Conservation (phyloP, 305 asterid species). For the Euphrasia arctica region DNA sequence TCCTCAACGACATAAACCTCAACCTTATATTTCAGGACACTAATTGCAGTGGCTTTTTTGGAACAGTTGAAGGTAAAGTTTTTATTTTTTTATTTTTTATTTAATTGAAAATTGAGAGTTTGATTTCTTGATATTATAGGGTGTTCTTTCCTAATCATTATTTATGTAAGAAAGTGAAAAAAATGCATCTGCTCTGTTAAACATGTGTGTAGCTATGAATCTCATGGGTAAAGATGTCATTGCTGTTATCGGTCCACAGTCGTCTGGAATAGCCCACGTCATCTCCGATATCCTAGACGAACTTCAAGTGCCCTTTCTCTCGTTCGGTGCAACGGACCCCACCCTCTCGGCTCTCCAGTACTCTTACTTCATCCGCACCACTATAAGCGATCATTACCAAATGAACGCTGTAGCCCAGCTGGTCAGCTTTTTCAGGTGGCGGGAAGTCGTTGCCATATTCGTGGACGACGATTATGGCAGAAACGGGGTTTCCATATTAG, state of each 20-base stretch:
- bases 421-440: constrained; percentile 55
- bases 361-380: constrained; percentile 69
- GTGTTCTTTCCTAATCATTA: too few species aligned
- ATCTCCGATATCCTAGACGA: constrained; percentile 62
- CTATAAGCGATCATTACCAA: constrained; percentile 63
- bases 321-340: constrained; percentile 88
- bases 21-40: constrained; percentile 64
- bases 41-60: constrained; percentile 77
- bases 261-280: constrained; percentile 72
- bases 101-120: too few species aligned
- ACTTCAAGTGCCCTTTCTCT: constrained; percentile 71
- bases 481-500: constrained; percentile 58
- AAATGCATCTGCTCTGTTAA: background rate
- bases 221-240: constrained; percentile 57
- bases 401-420: constrained; percentile 76
- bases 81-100: background rate
- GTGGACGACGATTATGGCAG: constrained; percentile 78
- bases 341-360: constrained; percentile 72
- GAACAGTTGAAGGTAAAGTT: constrained; percentile 66
- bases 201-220: constrained; percentile 57
- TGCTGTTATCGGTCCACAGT: constrained; percentile 79
- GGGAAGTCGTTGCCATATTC: constrained; percentile 62
- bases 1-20: constrained; percentile 48
- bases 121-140: background rate
- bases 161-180: constrained; percentile 2